Evolutionary conservation across 305 asterid species (phyloP).

Genomic region (Fraxinus velutina): DNA sequence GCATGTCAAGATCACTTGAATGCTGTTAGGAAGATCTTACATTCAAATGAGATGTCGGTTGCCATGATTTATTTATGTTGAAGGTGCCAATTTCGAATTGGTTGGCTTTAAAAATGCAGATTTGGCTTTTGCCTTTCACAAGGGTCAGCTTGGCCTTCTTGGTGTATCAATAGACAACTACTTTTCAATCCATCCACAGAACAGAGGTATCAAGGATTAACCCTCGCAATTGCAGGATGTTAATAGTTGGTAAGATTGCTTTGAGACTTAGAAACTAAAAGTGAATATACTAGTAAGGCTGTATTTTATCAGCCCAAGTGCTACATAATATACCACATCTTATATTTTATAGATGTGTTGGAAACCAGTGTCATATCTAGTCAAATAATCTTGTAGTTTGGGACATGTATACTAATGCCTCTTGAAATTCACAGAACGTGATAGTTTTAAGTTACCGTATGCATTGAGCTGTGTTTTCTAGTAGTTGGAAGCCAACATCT

Average conservation of each 20-base stretch:
- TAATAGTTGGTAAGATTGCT: slow-evolving; percentile 99
- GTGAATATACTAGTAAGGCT: slow-evolving; percentile 60
- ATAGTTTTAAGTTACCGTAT: slow-evolving; percentile 22
- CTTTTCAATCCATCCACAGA: slow-evolving; percentile 78
- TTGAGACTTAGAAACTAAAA: slow-evolving; percentile 84
- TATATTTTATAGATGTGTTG: slow-evolving; percentile 49
- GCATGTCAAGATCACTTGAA: slow-evolving; percentile 49
- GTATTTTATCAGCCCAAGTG: slow-evolving; percentile 10
- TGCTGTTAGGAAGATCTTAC: slow-evolving; percentile 71
- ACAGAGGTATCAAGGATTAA: slow-evolving; percentile 97
- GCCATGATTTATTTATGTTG: slow-evolving; percentile 85
- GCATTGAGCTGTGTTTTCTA: slow-evolving; percentile 18
- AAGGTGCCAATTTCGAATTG: slow-evolving; percentile 96
- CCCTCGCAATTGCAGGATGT: slow-evolving; percentile 90
- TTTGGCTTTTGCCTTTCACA: slow-evolving; percentile 82
- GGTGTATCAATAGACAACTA: slow-evolving; percentile 96
- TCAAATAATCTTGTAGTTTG: slow-evolving; percentile 44
- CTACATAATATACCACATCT: slow-evolving; percentile 53
- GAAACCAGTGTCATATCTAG: slow-evolving; percentile 45
- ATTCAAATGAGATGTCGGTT: slow-evolving; percentile 73
- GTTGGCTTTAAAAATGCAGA: slow-evolving; percentile 99
- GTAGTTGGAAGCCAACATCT: slow-evolving; percentile 15
- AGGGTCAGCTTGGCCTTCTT: slow-evolving; percentile 93
- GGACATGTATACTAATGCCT: slow-evolving; percentile 25
- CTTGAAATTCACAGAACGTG: slow-evolving; percentile 28